A percentile compares a stretch with the other conserved stretches of the same genome.
phyloP scores from a whole-genome alignment of 306 rosid genomes.

The Prinsepia uniflora region DNA sequence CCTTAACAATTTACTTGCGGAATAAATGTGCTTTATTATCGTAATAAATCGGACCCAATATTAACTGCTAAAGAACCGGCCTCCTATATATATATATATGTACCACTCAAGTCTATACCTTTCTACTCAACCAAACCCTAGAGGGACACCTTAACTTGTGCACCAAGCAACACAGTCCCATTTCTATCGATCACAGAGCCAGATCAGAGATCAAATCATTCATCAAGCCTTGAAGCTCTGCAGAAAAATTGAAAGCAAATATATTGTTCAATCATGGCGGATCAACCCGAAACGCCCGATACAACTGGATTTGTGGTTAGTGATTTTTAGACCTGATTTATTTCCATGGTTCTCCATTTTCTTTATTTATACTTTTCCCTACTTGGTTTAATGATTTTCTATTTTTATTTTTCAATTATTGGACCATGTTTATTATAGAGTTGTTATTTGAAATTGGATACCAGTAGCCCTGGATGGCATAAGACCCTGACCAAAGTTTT shows the following conservation, averaged over 20 bases:
- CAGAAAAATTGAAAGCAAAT: background rate
- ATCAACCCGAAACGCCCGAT: background rate
- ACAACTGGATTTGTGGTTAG: background rate
- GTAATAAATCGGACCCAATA: too few relatives aligned
- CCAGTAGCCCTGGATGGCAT: slow-evolving; percentile 23
- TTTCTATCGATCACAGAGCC: background rate
- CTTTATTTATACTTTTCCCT: too few relatives aligned
- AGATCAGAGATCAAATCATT: background rate
- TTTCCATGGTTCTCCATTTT: background rate
- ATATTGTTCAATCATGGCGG: background rate
- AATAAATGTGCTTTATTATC: background rate
- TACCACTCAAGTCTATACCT: too few relatives aligned
- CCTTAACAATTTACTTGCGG: background rate
- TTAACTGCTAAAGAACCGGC: background rate
- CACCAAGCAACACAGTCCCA: too few relatives aligned
- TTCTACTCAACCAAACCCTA: too few relatives aligned
- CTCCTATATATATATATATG: background rate
- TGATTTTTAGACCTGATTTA: background rate
- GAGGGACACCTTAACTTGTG: too few relatives aligned
- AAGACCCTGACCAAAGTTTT: slow-evolving; percentile 27
- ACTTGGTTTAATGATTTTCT: background rate
- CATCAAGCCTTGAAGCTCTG: background rate
- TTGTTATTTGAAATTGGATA: slow-evolving; percentile 28
- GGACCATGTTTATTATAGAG: slow-evolving; percentile 14
- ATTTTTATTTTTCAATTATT: background rate